These are phyloP conservation scores for Bonia amplexicaulis DNA, from an alignment of 176 grass and related monocot genomes.

Conservation along the genomic window DNA sequence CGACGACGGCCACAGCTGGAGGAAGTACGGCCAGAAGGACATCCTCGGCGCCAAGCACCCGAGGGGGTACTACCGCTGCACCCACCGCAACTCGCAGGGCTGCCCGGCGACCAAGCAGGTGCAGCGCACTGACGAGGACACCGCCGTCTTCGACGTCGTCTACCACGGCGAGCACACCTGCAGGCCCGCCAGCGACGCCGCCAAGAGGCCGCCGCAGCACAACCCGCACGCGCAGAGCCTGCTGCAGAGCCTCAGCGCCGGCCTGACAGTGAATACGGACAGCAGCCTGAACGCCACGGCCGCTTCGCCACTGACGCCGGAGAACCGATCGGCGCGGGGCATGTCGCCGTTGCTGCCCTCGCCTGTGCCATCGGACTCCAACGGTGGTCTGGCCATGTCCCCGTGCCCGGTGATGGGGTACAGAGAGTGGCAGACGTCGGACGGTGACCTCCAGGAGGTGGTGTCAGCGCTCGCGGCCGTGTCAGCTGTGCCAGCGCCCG, in stretches of 20 bases:
- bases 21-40: slow-evolving; percentile 90
- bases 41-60: slow-evolving; percentile 84
- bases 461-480: slow-evolving; percentile 33
- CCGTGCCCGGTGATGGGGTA: slow-evolving; percentile 27
- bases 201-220: slow-evolving; percentile 1
- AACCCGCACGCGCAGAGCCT: slow-evolving; percentile 30
- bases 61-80: slow-evolving; percentile 86
- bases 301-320: slow-evolving; percentile 29
- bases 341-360: slow-evolving; percentile 45
- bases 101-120: slow-evolving; percentile 85
- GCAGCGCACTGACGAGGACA: slow-evolving; percentile 66
- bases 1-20: slow-evolving; percentile 77
- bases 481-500: not conserved
- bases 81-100: slow-evolving; percentile 67
- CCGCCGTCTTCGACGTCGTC: slow-evolving; percentile 63
- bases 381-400: slow-evolving; percentile 19
- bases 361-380: slow-evolving; percentile 50
- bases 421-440: slow-evolving; percentile 4
- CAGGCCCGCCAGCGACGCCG: not conserved
- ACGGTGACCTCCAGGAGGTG: slow-evolving; percentile 45
- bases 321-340: slow-evolving; percentile 9
- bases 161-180: slow-evolving; percentile 85
- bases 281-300: not conserved
- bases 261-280: slow-evolving; percentile 47
- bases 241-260: slow-evolving; percentile 47